phyloP scores from a whole-genome alignment of 148 eudicot species.

The Rhododendron molle region DNA sequence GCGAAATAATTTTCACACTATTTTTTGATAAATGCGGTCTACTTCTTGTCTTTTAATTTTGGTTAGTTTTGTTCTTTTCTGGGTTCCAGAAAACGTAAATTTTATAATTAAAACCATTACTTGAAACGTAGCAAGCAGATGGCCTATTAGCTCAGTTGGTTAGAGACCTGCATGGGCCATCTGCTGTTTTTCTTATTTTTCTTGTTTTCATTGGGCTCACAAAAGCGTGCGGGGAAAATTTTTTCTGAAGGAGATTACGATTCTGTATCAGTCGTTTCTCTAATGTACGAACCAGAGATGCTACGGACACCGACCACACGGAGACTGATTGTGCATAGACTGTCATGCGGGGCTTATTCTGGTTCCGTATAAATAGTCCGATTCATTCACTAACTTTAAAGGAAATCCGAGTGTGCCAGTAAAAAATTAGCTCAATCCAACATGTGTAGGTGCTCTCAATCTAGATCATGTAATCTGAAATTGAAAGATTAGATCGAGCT shows the following conservation, averaged over 20 bases:
- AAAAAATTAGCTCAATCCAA: too few relatives aligned
- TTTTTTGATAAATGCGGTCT: background rate
- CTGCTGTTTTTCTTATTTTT: background rate
- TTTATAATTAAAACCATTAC: background rate
- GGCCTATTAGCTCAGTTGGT: constrained; percentile 79
- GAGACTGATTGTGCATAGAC: too few relatives aligned
- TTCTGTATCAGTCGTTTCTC: too few relatives aligned
- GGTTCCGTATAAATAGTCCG: fast-evolving
- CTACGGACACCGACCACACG: too few relatives aligned
- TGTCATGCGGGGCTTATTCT: background rate
- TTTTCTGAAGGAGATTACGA: too few relatives aligned
- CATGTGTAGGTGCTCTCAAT: too few relatives aligned
- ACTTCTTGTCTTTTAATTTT: background rate
- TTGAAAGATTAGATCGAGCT: too few relatives aligned
- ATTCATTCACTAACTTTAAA: too few relatives aligned
- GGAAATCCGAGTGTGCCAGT: too few relatives aligned
- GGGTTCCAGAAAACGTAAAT: too few relatives aligned
- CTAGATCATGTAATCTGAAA: too few relatives aligned
- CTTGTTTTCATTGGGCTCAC: background rate
- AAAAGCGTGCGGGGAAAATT: background rate
- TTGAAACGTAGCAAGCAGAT: fast-evolving
- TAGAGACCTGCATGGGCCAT: constrained; percentile 84
- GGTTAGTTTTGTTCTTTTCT: too few relatives aligned
- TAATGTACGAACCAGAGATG: background rate
- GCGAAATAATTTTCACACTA: background rate